Conservation (phyloP, 1,284 basidiomycete species). For the Ganoderma multipileum region DNA sequence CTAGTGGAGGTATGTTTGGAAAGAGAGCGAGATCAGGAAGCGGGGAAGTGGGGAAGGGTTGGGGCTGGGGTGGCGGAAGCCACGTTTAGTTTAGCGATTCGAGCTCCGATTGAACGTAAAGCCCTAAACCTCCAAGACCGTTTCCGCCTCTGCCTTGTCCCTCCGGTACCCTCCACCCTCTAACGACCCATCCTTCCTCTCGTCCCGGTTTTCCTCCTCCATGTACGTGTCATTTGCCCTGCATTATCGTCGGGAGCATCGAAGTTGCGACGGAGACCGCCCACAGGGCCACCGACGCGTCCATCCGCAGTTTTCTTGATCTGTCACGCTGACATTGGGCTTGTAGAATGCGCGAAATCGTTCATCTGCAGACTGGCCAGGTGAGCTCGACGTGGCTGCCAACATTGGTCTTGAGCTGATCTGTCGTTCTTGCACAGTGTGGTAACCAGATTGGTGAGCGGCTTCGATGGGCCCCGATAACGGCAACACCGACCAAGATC, state of each 20-base stretch:
- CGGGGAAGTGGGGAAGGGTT: constrained; percentile 5
- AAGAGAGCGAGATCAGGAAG: constrained; percentile 9
- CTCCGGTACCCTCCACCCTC: constrained; percentile 38
- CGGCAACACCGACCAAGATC: constrained; percentile 22
- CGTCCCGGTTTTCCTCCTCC: constrained; percentile 34
- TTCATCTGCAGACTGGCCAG: constrained; percentile 96
- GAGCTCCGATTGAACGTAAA: constrained; percentile 35
- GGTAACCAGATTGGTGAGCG: constrained; percentile 94
- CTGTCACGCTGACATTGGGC: constrained; percentile 40
- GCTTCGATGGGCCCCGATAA: constrained; percentile 20
- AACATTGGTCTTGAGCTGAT: constrained; percentile 32
- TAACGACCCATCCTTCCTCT: constrained; percentile 35
- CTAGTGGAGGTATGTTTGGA: not conserved
- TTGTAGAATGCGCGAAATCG: constrained; percentile 93
- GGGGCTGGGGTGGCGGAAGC: constrained; percentile 20
- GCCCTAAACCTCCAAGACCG: constrained; percentile 37
- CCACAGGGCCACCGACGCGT: constrained; percentile 12
- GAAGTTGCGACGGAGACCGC: not conserved
- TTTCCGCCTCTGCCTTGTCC: constrained; percentile 40
- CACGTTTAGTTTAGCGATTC: constrained; percentile 31
- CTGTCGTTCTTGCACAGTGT: constrained; percentile 60
- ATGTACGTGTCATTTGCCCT: constrained; percentile 37
- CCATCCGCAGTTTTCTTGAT: constrained; percentile 25
- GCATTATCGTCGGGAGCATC: not conserved
- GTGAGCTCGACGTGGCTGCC: constrained; percentile 49